phyloP scores from a whole-genome alignment of 2,329 filamentous ascomycete species.

The Trichoderma citrinoviride region DNA sequence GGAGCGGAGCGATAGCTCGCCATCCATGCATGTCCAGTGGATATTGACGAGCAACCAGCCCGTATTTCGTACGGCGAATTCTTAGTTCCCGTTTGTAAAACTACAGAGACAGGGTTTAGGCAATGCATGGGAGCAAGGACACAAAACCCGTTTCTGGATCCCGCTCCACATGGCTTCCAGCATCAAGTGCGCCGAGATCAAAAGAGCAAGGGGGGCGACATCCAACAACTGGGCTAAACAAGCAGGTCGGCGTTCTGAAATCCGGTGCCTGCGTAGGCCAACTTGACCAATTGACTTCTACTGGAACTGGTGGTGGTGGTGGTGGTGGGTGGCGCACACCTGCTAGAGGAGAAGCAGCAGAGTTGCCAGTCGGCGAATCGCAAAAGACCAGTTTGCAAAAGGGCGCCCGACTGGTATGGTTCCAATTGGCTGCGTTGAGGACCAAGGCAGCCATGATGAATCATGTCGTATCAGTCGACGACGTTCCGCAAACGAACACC shows the following conservation, averaged over 20 bases:
- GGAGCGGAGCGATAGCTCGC: conserved; percentile 15
- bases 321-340: conserved; percentile 1
- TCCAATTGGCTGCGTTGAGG: conserved; percentile 1
- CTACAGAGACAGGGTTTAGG: conserved; percentile 2
- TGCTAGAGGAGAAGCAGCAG: background rate
- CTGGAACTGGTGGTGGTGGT: conserved; percentile 5
- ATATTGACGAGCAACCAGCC: background rate
- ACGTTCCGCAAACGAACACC: too few relatives aligned
- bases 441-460: background rate
- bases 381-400: background rate
- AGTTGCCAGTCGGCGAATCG: background rate
- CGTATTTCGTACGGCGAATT: conserved; percentile 1
- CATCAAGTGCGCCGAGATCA: background rate
- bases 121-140: background rate
- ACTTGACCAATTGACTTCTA: background rate
- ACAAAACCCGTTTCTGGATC: conserved; percentile 6
- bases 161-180: background rate
- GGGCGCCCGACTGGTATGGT: background rate
- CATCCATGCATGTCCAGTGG: conserved; percentile 10
- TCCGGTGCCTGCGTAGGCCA: conserved; percentile 6
- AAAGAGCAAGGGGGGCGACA: conserved; percentile 2
- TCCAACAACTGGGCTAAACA: background rate
- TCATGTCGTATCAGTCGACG: background rate
- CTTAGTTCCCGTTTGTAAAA: conserved; percentile 16
- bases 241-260: conserved; percentile 14